Conservation (phyloP, 805 yeast genomes). For the Ogataea ganodermae region DNA sequence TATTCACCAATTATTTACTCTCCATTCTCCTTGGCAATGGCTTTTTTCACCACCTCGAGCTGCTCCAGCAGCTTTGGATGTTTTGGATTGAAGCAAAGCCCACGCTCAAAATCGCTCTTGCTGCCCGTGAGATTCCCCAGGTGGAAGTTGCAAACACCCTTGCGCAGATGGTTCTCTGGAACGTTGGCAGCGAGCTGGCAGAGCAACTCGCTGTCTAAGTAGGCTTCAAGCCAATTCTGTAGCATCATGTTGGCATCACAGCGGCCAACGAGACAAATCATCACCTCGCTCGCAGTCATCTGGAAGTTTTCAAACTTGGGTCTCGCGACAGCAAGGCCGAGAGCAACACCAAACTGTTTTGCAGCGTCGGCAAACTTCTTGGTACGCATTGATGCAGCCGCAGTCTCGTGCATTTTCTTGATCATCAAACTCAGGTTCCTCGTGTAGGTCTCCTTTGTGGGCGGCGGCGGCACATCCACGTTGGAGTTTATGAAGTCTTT, state of each 20-base stretch:
- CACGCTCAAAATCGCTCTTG: slow-evolving; percentile 70
- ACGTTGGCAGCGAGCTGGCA: slow-evolving; percentile 57
- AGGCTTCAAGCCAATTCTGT: slow-evolving; percentile 58
- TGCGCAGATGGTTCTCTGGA: slow-evolving; percentile 72
- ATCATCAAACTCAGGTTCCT: slow-evolving; percentile 58
- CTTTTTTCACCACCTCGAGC: slow-evolving; percentile 45
- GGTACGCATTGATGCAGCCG: slow-evolving; percentile 56
- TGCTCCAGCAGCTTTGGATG: slow-evolving; percentile 53
- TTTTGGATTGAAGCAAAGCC: slow-evolving; percentile 60
- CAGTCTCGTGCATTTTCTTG: slow-evolving; percentile 65
- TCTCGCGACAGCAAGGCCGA: slow-evolving; percentile 68
- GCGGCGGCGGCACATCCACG: slow-evolving; percentile 52
- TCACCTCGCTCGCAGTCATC: slow-evolving; percentile 66
- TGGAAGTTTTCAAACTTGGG: slow-evolving; percentile 76
- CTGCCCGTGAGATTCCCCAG: slow-evolving; percentile 65
- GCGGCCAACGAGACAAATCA: slow-evolving; percentile 66
- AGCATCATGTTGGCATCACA: slow-evolving; percentile 66
- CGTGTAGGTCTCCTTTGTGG: slow-evolving; percentile 59
- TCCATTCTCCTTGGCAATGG: slow-evolving; percentile 60
- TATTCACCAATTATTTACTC: slow-evolving; percentile 26
- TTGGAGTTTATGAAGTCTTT: slow-evolving; percentile 47
- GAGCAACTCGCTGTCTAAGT: slow-evolving; percentile 68
- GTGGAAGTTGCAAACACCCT: slow-evolving; percentile 63
- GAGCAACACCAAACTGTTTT: slow-evolving; percentile 63
- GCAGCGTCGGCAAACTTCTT: slow-evolving; percentile 60